Evolutionary conservation across 176 grass and related monocot species (phyloP).

Genomic region (Oryza glaberrima): DNA sequence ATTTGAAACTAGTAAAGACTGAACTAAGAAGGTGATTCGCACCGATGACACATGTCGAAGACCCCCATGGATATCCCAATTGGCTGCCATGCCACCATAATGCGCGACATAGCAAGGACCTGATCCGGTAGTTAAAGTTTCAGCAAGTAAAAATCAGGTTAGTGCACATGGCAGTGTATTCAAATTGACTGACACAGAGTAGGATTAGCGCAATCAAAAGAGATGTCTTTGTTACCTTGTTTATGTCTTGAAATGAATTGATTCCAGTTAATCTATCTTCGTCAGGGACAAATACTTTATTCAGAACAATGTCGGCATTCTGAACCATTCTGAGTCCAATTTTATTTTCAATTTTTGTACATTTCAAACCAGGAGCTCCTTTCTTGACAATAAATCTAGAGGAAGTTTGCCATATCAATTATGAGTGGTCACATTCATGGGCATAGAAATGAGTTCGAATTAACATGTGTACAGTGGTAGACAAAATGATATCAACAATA

Average conservation of each 20-base stretch:
- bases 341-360: slow-evolving; percentile 94
- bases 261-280: slow-evolving; percentile 81
- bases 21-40: slow-evolving; percentile 6
- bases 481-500: neutral
- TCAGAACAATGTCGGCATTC: slow-evolving; percentile 86
- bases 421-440: neutral
- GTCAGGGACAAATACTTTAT: slow-evolving; percentile 86
- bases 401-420: slow-evolving; percentile 22
- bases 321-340: slow-evolving; percentile 93
- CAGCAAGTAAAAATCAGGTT: neutral
- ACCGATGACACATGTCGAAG: slow-evolving; percentile 90
- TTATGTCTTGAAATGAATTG: slow-evolving; percentile 86
- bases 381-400: slow-evolving; percentile 93
- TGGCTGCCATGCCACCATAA: slow-evolving; percentile 91
- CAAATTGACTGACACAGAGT: neutral
- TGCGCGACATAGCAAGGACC: slow-evolving; percentile 81
- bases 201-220: neutral
- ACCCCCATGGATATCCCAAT: slow-evolving; percentile 95
- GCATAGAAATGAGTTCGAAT: slow-evolving; percentile 1
- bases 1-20: neutral
- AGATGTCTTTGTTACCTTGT: slow-evolving; percentile 57
- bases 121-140: slow-evolving; percentile 40
- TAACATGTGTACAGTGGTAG: neutral
- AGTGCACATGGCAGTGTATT: slow-evolving; percentile 14
- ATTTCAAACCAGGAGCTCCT: slow-evolving; percentile 69